A percentile compares a stretch with the other conserved stretches of the same genome.
These are phyloP conservation scores for Epicoccum sorghinum DNA, from an alignment of 2,329 filamentous ascomycete species.

Conservation along the genomic window DNA sequence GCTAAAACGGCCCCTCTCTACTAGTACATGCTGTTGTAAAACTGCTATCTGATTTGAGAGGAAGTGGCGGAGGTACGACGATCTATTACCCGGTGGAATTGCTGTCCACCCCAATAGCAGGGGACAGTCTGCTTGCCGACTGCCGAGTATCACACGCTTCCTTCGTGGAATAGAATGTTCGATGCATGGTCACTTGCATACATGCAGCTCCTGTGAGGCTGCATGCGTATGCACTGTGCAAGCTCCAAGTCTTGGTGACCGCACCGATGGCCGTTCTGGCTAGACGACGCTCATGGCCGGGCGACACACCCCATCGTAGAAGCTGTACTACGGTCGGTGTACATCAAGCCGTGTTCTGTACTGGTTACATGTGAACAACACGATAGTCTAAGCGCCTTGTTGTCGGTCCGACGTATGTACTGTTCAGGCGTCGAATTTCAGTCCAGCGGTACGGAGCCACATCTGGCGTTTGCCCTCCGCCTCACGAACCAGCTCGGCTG, in stretches of 20 bases:
- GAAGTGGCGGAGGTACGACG: neutral
- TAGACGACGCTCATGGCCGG: neutral
- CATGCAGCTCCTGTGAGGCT: neutral
- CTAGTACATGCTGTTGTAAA: neutral
- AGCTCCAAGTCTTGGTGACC: neutral
- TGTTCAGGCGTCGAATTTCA: slow-evolving; percentile 46
- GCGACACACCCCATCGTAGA: neutral
- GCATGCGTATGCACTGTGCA: neutral
- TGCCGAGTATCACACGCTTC: neutral
- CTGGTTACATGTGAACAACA: neutral
- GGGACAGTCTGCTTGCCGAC: neutral
- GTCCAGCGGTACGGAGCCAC: slow-evolving; percentile 54
- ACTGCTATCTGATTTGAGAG: no score
- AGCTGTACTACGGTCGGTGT: neutral
- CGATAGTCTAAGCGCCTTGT: neutral
- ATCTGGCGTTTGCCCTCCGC: slow-evolving; percentile 72
- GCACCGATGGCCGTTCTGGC: neutral
- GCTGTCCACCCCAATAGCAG: neutral
- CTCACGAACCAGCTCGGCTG: slow-evolving; percentile 81
- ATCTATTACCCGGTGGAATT: slow-evolving; percentile 10
- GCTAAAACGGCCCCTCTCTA: neutral
- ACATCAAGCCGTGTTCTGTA: no score
- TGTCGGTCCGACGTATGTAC: no score
- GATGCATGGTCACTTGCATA: slow-evolving; percentile 3
- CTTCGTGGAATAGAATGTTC: slow-evolving; percentile 1